Base-by-base conservation (phyloP, 2,329 filamentous ascomycete species). In the Verticillium longisporum region DNA sequence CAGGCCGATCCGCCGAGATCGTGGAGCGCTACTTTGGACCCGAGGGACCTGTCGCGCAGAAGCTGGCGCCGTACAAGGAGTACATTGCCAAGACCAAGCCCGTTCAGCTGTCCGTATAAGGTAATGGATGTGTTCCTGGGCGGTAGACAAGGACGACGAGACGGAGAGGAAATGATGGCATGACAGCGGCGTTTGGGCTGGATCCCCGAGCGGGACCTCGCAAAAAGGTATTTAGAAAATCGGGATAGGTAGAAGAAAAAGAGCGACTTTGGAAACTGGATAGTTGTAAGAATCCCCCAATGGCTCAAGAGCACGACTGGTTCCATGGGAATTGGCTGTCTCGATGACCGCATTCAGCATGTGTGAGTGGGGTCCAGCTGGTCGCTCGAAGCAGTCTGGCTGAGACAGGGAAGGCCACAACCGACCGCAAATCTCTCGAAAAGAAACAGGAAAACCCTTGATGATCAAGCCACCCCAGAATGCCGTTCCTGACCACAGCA, bases 21-120 rank as follows among this genome's bases (percentile, higher is more conserved):
- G 78, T 82, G 7, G 77, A 82, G 58, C 71, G 71, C 38, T 80
- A 75, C 64, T 79, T 76, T 61, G 78, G 78, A 5, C 63, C 68
- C 0, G 74, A 71, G 0, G 76, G 78, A 7, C 63, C 70, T 4
- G 67, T 79, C 3, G 73, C 76, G 65, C 71, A 76, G 71, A 69
- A 68, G 45, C 67, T 80, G 18, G 67, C 64, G 38, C 74, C 74
- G 1, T 80, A 79, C 65, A 59, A 64, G 57, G 65, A 69, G 37
- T 71, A 73, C 64, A 73, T 80, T 41, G 65, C 68, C 41, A 66
- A 69, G 50, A 64, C 72, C 3, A 64, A 63, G 57, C 76, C 74
- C 31, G 73, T 74, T 1, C 66, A 77, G 66, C 72, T 78, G 9
- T 75, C 69, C 58, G 74, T 78, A 38, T 78, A 71, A 62, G 37